Conservation (phyloP, 2,329 filamentous ascomycete genomes). For the Cladosporium sphaerospermum region DNA sequence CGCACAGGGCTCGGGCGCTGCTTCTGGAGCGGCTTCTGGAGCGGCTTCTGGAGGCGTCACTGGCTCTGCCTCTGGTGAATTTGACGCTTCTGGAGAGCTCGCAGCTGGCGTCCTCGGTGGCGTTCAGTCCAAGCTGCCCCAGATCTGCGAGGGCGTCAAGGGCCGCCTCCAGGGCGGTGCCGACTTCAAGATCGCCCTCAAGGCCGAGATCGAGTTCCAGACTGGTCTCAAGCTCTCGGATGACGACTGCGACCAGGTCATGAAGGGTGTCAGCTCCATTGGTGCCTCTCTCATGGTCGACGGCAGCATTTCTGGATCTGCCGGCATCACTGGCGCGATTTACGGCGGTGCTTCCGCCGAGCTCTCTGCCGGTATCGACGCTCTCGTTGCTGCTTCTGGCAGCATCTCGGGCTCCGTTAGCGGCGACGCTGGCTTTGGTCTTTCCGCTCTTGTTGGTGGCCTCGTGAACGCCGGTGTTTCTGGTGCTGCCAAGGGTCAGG, state of each 20-base stretch:
- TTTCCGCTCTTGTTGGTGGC: slow-evolving; percentile 7
- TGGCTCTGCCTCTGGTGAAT: background rate
- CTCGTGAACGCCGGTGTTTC: slow-evolving; percentile 6
- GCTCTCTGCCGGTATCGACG: slow-evolving; percentile 8
- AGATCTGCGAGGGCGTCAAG: slow-evolving; percentile 5
- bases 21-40: background rate
- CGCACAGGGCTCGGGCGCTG: background rate
- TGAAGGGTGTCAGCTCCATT: slow-evolving; percentile 10
- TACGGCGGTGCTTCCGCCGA: slow-evolving; percentile 2
- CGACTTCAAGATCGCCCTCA: background rate
- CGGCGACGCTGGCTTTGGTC: slow-evolving; percentile 7
- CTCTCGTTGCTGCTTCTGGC: slow-evolving; percentile 1
- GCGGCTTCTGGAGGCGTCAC: background rate
- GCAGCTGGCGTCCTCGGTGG: background rate
- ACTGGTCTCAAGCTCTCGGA: slow-evolving; percentile 4
- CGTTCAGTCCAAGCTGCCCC: slow-evolving; percentile 3
- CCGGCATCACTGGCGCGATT: background rate
- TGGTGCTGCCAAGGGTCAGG: background rate
- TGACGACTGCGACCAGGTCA: background rate
- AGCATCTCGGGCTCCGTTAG: slow-evolving; percentile 8
- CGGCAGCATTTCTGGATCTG: background rate
- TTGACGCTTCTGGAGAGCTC: background rate
- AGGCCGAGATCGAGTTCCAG: slow-evolving; percentile 9
- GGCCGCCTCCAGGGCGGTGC: slow-evolving; percentile 5
- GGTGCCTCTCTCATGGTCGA: slow-evolving; percentile 4